These are phyloP conservation scores for Naganishia vishniacii DNA, from an alignment of 768 basidiomycete genomes.

Conservation along the genomic window DNA sequence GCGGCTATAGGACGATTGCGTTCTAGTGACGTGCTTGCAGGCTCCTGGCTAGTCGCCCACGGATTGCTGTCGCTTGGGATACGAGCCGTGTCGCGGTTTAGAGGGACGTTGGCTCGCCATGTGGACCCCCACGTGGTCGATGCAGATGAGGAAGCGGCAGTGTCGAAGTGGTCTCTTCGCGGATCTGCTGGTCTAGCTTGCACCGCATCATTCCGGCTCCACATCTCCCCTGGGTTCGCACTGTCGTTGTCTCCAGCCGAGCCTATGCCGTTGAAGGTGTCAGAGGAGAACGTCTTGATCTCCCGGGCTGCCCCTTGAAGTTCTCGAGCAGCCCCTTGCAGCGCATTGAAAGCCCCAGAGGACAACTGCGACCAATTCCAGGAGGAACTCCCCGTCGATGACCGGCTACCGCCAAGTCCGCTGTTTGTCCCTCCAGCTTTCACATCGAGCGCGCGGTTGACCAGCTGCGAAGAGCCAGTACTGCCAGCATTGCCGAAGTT, in stretches of 20 bases:
- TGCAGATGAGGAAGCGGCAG: background rate
- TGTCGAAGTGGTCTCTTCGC: background rate
- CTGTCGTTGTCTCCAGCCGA: background rate
- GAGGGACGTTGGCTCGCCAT: background rate
- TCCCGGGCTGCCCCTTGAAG: slow-evolving; percentile 41
- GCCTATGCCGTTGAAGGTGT: slow-evolving; percentile 32
- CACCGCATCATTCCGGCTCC: background rate
- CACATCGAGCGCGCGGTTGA: background rate
- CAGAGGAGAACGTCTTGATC: slow-evolving; percentile 38
- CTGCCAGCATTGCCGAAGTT: background rate
- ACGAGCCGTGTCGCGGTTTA: background rate
- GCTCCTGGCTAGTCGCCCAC: slow-evolving; percentile 6
- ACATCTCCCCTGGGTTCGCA: background rate
- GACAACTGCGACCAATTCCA: slow-evolving; percentile 47
- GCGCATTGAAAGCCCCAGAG: slow-evolving; percentile 39
- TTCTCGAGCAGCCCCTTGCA: slow-evolving; percentile 38
- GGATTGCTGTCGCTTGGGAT: background rate
- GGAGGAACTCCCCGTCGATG: slow-evolving; percentile 11
- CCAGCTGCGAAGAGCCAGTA: background rate
- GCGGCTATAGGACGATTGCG: background rate
- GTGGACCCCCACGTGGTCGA: slow-evolving; percentile 9
- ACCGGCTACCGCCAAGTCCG: background rate
- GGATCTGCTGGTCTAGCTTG: background rate
- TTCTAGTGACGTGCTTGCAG: no score
- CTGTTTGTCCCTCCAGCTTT: background rate